Base-by-base conservation (phyloP, 352 stramenopile species). In the Phytophthora crassamura region DNA sequence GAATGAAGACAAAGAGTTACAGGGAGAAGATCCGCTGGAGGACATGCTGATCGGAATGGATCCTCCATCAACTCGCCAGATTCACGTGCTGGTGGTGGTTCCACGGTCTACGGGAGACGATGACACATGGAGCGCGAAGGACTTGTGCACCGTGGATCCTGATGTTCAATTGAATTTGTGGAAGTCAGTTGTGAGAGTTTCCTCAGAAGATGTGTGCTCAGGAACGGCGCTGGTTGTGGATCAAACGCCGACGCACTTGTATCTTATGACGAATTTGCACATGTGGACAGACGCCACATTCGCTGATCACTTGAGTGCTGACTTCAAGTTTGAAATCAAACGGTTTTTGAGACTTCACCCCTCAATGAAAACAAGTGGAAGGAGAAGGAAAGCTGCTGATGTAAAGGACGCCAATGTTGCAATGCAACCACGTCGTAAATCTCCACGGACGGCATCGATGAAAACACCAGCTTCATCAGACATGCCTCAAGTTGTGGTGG, bases 231-330 rank as follows among this genome's bases (percentile, higher is more conserved):
- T 78, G 60, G 66, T 78, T 61, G 60, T 75, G 8, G 70, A 78
- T 59, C 53, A 49, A 47, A 77, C 64, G 45, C 1, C 64, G 43
- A 67, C 53, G 41, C 60, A 75, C 38, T 39, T 74, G 50, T 77
- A 74, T 71, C 46, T 77, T 42, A 45, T 74, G 32, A 74, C 69
- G 28, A 77, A 74, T 53, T 77, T 74, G 63, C 64, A 74, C 46
- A 14, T 74, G 63, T 77, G 64, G 64, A 33, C 39, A 33, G 64
- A 71, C 49, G 18, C 43, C 20, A 51, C 35, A 49, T 67, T 67
- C 55, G n/a, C 14, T 46, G 43, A 58, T 61, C 5, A 61, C 43
- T 56, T 77, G 54, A 77, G 69, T 56, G 38, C 18, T 64, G 52
- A 74, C 9, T 77, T 77, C 53, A 74, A 67, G 38, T 30, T 47